These are phyloP conservation scores for Cyberlindnera mrakii DNA, from an alignment of 805 yeast genomes.

Conservation along the genomic window DNA sequence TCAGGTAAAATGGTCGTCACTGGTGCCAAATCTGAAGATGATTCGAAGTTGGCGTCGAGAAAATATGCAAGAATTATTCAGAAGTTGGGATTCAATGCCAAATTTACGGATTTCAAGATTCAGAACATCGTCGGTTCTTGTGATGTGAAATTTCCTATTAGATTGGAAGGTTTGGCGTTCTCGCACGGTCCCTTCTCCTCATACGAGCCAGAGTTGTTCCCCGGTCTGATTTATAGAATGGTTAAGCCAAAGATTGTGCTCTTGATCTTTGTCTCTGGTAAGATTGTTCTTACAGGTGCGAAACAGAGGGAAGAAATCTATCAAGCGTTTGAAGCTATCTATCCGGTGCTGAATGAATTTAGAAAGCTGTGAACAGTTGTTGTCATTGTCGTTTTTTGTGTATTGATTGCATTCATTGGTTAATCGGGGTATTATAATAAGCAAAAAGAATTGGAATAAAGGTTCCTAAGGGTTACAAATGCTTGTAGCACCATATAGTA, in stretches of 20 bases:
- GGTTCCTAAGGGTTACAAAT: no score
- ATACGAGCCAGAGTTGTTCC: conserved; percentile 96
- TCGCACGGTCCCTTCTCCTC: conserved; percentile 98
- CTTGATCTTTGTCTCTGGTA: conserved; percentile 93
- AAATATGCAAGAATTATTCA: conserved; percentile 97
- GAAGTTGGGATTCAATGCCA: conserved; percentile 95
- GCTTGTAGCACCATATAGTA: no score
- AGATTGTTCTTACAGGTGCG: conserved; percentile 97
- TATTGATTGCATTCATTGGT: no score
- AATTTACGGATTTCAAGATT: conserved; percentile 95
- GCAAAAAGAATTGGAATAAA: no score
- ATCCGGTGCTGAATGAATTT: conserved; percentile 97
- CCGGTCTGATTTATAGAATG: conserved; percentile 98
- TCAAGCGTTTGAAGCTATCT: conserved; percentile 96
- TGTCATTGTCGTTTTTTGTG: no score
- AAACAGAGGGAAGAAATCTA: conserved; percentile 98
- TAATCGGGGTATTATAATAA: no score
- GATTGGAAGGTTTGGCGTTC: conserved; percentile 95
- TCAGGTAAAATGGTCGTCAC: conserved; percentile 99
- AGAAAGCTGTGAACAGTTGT: conserved; percentile 48
- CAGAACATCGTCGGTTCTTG: conserved; percentile 98
- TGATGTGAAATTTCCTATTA: conserved; percentile 96
- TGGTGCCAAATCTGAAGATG: conserved; percentile 98
- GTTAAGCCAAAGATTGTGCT: conserved; percentile 97
- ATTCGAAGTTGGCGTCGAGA: conserved; percentile 95